phyloP scores from a whole-genome alignment of 1,284 basidiomycete genomes.

The Apiotrichum montevideense region DNA sequence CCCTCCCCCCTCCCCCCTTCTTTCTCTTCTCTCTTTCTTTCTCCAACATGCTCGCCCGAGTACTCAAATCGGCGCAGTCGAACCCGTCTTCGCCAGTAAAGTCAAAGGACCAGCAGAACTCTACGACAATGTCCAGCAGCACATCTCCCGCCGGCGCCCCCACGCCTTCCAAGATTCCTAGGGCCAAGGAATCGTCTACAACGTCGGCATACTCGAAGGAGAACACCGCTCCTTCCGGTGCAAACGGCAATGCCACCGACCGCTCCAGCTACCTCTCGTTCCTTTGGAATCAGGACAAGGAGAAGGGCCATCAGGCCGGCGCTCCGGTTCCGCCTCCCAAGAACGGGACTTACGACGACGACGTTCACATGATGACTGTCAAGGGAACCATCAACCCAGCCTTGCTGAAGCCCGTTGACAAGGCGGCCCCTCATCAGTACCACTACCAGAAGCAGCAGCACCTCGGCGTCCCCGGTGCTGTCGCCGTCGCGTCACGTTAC shows the following conservation, averaged over 20 bases:
- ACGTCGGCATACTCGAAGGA: constrained; percentile 18
- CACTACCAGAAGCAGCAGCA: constrained; percentile 18
- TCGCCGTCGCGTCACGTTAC: constrained; percentile 10
- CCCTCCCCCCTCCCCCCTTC: too few relatives aligned
- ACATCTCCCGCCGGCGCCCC: neutral
- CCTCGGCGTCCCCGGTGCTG: constrained; percentile 7
- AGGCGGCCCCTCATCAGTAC: constrained; percentile 5
- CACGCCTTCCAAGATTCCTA: constrained; percentile 3
- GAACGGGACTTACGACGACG: constrained; percentile 19
- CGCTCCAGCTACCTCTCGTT: constrained; percentile 42
- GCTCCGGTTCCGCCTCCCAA: constrained; percentile 22
- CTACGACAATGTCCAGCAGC: neutral
- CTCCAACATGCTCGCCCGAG: constrained; percentile 9
- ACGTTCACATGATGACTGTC: constrained; percentile 48
- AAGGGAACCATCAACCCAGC: constrained; percentile 40
- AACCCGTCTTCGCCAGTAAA: constrained; percentile 10
- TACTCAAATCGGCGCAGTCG: constrained; percentile 11
- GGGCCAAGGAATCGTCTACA: neutral
- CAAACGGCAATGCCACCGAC: constrained; percentile 11
- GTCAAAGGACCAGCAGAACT: constrained; percentile 23
- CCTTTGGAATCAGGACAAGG: constrained; percentile 32
- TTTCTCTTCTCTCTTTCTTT: neutral
- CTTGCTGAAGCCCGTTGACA: constrained; percentile 53
- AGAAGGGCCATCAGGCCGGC: neutral
- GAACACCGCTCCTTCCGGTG: constrained; percentile 17